Conservation (phyloP, 805 yeast genomes). For the Groenewaldozyma salmanticensis region DNA sequence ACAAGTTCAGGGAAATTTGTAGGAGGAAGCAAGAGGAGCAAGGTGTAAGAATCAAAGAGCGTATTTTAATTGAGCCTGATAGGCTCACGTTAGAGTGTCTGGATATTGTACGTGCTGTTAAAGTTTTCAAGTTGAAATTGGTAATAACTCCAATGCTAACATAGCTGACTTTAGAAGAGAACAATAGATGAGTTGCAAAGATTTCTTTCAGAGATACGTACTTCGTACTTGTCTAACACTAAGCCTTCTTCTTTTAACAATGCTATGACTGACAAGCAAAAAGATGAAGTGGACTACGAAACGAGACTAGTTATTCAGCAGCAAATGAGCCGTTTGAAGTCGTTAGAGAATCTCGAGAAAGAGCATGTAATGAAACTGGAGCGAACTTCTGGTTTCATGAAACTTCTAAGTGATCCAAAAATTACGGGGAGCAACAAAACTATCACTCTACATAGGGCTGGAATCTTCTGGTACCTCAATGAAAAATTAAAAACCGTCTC, state of each 20-base stretch:
- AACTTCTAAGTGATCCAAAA: slow-evolving; percentile 16
- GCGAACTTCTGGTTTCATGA: slow-evolving; percentile 8
- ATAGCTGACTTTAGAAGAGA: too few relatives aligned
- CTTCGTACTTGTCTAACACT: slow-evolving; percentile 23
- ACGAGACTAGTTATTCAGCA: slow-evolving; percentile 27
- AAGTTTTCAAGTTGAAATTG: neutral
- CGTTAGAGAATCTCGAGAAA: slow-evolving; percentile 22
- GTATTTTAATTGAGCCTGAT: slow-evolving; percentile 13
- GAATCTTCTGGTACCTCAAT: slow-evolving; percentile 29
- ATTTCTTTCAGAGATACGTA: slow-evolving; percentile 20
- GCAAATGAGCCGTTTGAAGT: slow-evolving; percentile 22
- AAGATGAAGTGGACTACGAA: slow-evolving; percentile 32
- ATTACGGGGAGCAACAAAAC: slow-evolving; percentile 21
- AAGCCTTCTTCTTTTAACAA: slow-evolving; percentile 12
- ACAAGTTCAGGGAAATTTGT: slow-evolving; percentile 12
- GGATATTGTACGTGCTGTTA: slow-evolving; percentile 14
- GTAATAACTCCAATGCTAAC: neutral
- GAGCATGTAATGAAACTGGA: slow-evolving; percentile 14
- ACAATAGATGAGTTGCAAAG: slow-evolving; percentile 14
- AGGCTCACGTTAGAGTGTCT: slow-evolving; percentile 20
- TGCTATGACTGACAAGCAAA: slow-evolving; percentile 26
- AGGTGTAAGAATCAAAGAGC: neutral
- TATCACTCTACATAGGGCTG: slow-evolving; percentile 26
- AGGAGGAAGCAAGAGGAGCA: slow-evolving; percentile 13
- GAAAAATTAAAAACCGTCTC: slow-evolving; percentile 23